Conservation (phyloP, 257 asterid species). For the Eustoma russellianum region DNA sequence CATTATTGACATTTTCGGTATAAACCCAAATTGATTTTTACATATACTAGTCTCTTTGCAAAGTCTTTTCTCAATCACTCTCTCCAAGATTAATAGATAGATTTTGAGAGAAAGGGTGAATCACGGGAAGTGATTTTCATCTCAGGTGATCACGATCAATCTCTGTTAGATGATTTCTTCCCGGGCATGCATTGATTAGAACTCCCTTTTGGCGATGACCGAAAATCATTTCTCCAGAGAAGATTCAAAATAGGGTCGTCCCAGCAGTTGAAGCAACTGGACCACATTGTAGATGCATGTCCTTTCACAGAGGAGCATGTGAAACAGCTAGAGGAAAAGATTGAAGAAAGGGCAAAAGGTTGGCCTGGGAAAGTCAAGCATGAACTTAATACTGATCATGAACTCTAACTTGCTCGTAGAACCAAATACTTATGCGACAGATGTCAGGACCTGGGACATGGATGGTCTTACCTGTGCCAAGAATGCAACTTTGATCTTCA, state of each 20-base stretch:
- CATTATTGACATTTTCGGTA: no score
- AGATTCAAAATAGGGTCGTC: constrained; percentile 24
- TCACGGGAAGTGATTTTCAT: constrained; percentile 23
- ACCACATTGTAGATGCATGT: constrained; percentile 16
- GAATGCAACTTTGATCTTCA: no score
- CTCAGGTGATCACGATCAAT: constrained; percentile 23
- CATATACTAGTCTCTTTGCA: no score
- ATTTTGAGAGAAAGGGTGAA: constrained; percentile 11
- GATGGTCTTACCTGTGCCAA: constrained; percentile 23
- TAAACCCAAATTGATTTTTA: no score
- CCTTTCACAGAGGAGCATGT: constrained; percentile 22
- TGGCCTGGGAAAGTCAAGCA: constrained; percentile 21
- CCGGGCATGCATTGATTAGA: constrained; percentile 30
- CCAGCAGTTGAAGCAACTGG: constrained; percentile 25
- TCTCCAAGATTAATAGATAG: no score
- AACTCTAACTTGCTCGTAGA: constrained; percentile 13
- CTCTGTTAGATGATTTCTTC: constrained; percentile 20
- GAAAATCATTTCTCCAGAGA: constrained; percentile 13
- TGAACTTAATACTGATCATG: constrained; percentile 21
- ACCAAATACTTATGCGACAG: no score
- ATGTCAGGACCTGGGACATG: no score
- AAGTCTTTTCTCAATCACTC: no score
- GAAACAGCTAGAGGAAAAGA: constrained; percentile 7
- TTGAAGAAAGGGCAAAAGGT: constrained; percentile 18
- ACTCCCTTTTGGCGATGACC: constrained; percentile 19